A percentile compares a stretch with the other conserved stretches of the same genome.
These are phyloP conservation scores for Fusarium sp. DNA, from an alignment of 2,329 filamentous ascomycete species.

Conservation along the genomic window DNA sequence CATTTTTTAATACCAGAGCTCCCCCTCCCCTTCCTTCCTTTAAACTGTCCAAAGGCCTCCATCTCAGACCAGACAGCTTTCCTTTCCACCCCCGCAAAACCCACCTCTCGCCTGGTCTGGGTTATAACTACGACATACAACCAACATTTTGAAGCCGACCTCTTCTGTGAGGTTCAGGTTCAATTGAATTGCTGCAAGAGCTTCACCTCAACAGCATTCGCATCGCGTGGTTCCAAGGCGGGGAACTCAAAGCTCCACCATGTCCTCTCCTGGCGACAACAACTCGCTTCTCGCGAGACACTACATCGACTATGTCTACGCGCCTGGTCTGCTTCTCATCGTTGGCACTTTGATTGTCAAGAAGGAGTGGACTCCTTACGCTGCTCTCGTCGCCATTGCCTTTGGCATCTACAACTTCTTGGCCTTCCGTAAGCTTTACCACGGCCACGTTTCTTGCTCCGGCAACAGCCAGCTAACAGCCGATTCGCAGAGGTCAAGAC, in stretches of 20 bases:
- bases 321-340: slow-evolving; percentile 83
- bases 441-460: background rate
- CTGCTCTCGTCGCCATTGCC: slow-evolving; percentile 72
- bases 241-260: slow-evolving; percentile 34
- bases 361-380: slow-evolving; percentile 79
- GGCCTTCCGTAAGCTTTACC: slow-evolving; percentile 70
- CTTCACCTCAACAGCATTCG: slow-evolving; percentile 18
- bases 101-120: slow-evolving; percentile 6
- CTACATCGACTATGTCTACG: slow-evolving; percentile 83
- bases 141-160: background rate
- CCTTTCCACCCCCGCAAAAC: slow-evolving; percentile 14
- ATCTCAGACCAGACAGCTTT: slow-evolving; percentile 2
- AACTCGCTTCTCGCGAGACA: slow-evolving; percentile 62
- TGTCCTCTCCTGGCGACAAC: slow-evolving; percentile 46
- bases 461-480: slow-evolving; percentile 19
- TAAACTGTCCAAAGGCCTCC: slow-evolving; percentile 23
- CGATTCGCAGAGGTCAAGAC: slow-evolving; percentile 73
- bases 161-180: slow-evolving; percentile 21
- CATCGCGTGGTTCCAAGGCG: slow-evolving; percentile 27
- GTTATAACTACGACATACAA: slow-evolving; percentile 4
- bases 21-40: slow-evolving; percentile 32
- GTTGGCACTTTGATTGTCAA: slow-evolving; percentile 82
- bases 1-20: slow-evolving; percentile 34
- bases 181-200: slow-evolving; percentile 35
- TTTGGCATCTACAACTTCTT: slow-evolving; percentile 79